Evolutionary conservation across 1,139 yeast species (phyloP).

Genomic region (Saccharomyces hybrid): DNA sequence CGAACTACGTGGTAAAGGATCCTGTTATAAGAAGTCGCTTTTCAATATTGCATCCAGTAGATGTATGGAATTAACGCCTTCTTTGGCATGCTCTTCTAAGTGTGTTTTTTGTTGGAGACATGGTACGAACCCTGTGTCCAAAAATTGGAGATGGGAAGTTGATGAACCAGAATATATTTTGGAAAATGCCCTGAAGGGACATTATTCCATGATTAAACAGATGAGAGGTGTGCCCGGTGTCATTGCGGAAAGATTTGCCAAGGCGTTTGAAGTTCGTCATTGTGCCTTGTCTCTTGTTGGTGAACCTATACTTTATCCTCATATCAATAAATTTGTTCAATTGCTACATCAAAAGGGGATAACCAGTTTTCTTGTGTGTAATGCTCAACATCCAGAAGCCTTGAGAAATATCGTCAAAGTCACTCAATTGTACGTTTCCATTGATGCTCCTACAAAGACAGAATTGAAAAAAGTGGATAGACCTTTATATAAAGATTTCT

Average conservation of each 20-base stretch:
- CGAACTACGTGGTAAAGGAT: constrained; percentile 88
- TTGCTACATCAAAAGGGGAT: constrained; percentile 73
- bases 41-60: constrained; percentile 85
- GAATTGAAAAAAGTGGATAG: constrained; percentile 79
- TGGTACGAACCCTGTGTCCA: constrained; percentile 94
- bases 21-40: constrained; percentile 87
- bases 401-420: constrained; percentile 61
- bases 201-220: constrained; percentile 84
- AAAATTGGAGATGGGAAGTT: constrained; percentile 93
- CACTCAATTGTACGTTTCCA: constrained; percentile 85
- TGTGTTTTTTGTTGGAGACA: constrained; percentile 98
- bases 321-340: constrained; percentile 74
- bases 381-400: constrained; percentile 91
- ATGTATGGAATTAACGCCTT: constrained; percentile 95
- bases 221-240: constrained; percentile 96
- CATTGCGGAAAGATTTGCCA: constrained; percentile 79
- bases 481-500: constrained; percentile 81
- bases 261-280: constrained; percentile 81
- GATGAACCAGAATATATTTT: constrained; percentile 80
- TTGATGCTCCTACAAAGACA: constrained; percentile 81
- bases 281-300: constrained; percentile 92
- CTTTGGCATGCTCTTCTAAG: constrained; percentile 86
- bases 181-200: constrained; percentile 82
- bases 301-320: constrained; percentile 89
- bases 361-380: constrained; percentile 84